Evolutionary conservation across 805 yeast genomes (phyloP).

Genomic region (Myxozyma geophila): DNA sequence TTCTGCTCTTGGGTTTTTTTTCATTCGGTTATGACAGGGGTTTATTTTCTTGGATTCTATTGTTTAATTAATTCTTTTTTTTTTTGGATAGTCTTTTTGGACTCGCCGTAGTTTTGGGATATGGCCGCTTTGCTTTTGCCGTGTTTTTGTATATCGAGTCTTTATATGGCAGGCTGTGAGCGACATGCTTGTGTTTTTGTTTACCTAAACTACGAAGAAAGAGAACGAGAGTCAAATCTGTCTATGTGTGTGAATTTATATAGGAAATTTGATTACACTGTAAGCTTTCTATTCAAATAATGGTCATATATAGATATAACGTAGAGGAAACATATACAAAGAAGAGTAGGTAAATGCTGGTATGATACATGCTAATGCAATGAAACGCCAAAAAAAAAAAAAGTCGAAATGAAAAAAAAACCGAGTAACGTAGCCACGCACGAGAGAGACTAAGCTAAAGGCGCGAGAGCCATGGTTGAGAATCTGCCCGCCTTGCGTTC

Average conservation of each 20-base stretch:
- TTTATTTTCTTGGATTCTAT: background rate
- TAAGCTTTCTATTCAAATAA: too few relatives aligned
- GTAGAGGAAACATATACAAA: too few relatives aligned
- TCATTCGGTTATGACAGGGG: background rate
- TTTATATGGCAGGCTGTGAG: background rate
- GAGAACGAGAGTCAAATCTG: too few relatives aligned
- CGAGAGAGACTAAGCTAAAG: background rate
- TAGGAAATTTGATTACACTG: too few relatives aligned
- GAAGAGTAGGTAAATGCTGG: too few relatives aligned
- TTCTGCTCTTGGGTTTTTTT: background rate
- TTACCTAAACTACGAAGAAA: too few relatives aligned
- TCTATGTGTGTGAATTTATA: too few relatives aligned
- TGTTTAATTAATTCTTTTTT: background rate
- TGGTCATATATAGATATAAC: too few relatives aligned
- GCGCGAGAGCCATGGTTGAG: background rate
- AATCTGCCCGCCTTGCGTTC: slow-evolving; percentile 3
- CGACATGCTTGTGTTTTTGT: background rate
- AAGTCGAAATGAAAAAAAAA: background rate
- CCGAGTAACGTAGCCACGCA: background rate
- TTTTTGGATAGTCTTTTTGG: background rate
- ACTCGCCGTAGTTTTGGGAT: background rate
- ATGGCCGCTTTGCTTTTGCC: background rate
- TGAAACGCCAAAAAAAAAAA: background rate
- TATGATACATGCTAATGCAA: background rate
- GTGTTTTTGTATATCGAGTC: background rate